Evolutionary conservation across 495 filamentous ascomycete genomes (phyloP).

Genomic region (Penicillium turbatum): DNA sequence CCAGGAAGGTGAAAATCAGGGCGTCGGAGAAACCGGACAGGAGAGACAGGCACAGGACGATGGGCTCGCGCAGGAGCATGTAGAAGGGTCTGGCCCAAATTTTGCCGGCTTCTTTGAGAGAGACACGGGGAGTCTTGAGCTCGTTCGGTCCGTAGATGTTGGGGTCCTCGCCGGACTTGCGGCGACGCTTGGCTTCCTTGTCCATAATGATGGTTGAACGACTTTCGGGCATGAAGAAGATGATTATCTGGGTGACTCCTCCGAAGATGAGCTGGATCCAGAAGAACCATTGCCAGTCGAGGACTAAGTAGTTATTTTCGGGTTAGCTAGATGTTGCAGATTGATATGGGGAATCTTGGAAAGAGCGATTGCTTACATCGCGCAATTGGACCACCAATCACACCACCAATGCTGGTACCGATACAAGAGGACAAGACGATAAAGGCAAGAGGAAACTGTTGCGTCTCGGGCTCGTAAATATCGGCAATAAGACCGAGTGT

Average conservation of each 20-base stretch:
- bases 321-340: slow-evolving; percentile 2
- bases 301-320: slow-evolving; percentile 10
- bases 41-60: slow-evolving; percentile 64
- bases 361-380: slow-evolving; percentile 30
- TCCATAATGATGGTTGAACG: slow-evolving; percentile 64
- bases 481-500: slow-evolving; percentile 78
- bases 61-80: slow-evolving; percentile 71
- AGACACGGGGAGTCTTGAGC: slow-evolving; percentile 48
- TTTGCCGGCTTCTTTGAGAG: slow-evolving; percentile 48
- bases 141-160: slow-evolving; percentile 64
- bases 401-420: slow-evolving; percentile 69
- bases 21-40: slow-evolving; percentile 72
- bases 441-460: slow-evolving; percentile 61
- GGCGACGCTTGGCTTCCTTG: slow-evolving; percentile 56
- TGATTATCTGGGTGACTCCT: slow-evolving; percentile 54
- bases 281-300: slow-evolving; percentile 70
- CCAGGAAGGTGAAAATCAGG: slow-evolving; percentile 74
- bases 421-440: slow-evolving; percentile 71
- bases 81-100: slow-evolving; percentile 68
- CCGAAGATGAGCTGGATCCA: slow-evolving; percentile 80
- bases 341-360: not conserved
- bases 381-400: slow-evolving; percentile 73
- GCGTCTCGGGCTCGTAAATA: slow-evolving; percentile 64
- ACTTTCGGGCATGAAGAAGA: slow-evolving; percentile 65
- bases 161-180: slow-evolving; percentile 49